Evolutionary conservation across 352 stramenopile species (phyloP), one percentile per base, ranked within the genome.

Genomic region (Globisporangium carolinianum): DNA sequence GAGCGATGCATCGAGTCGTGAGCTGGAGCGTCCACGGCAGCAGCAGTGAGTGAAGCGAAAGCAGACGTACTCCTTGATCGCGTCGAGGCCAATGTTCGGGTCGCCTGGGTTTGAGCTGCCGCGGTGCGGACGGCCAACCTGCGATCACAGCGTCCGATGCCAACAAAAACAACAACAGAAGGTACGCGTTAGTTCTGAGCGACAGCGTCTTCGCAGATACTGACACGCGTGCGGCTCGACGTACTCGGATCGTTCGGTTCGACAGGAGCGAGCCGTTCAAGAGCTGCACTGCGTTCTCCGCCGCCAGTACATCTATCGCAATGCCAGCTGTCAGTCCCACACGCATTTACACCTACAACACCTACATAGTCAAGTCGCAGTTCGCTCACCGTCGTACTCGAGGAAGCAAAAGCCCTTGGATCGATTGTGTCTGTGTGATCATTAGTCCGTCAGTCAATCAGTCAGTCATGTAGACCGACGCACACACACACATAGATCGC

Each of bases 321-420:
- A 57, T 11, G 58, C 5, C 45, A 49, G 14, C 9, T 35, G 47
- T 55, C n/a, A 55, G 55, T 15, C 24, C 24, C 24, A 32, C 6
- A 17, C 2, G 37, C 38, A 36, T 24, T 15, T n/a, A 18, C 18
- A 15, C n/a, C 1, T 11, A 14, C 10, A 9, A 6, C 24, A 18
- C 8, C 14, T 12, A 18, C 37, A 6, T 3, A 6, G 14, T 45
- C 12, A 9, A 57, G 5, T 18, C 45, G 15, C 11, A 37, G 6
- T 12, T 5, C 3, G 36, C 64, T n/a, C 45, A 80, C 72, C 72
- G 47, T 91, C 77, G 42, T 87, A 91, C 55, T 91, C 82, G 55
- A 91, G 66, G 59, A 91, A 91, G 62, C 82, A 91, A 51, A 89
- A 91, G 0, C 82, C 82, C 59, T 91, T 91, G 8, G 82, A 91